phyloP scores from a whole-genome alignment of 306 rosid species.

The Sindora glabra region DNA sequence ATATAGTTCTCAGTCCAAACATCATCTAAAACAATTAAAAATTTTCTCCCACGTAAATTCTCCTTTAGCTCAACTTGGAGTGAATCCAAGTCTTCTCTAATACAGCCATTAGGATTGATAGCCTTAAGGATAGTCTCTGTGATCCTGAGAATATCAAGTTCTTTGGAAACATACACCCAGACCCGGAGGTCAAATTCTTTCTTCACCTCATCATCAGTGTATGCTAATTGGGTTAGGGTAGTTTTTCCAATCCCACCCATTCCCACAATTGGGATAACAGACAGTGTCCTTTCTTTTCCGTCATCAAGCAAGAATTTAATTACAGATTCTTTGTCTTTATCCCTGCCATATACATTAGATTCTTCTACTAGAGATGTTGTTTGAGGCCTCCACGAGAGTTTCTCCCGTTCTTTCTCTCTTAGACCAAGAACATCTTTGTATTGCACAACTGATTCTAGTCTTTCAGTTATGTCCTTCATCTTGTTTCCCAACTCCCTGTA shows the following conservation, averaged over 20 bases:
- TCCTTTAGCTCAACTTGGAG: background rate
- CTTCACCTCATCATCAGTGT: background rate
- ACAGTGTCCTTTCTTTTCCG: background rate
- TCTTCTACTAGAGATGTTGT: background rate
- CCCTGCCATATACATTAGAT: background rate
- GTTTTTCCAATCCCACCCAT: background rate
- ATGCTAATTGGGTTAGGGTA: background rate
- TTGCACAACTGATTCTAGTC: background rate
- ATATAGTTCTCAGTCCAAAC: conserved; percentile 14
- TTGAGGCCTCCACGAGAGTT: background rate
- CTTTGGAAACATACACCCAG: background rate
- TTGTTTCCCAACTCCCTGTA: background rate
- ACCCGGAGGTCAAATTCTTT: background rate
- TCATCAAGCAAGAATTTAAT: background rate
- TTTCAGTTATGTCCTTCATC: background rate
- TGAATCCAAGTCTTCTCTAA: background rate
- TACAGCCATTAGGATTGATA: background rate
- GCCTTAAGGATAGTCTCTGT: background rate
- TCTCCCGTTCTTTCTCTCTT: background rate
- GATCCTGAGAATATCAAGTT: background rate
- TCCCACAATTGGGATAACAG: background rate
- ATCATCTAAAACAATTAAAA: conserved; percentile 17
- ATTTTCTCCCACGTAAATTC: background rate
- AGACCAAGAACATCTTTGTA: background rate
- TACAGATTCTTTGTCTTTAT: background rate